Conservation (phyloP, 805 yeast species). For the Candida gorgasii region DNA sequence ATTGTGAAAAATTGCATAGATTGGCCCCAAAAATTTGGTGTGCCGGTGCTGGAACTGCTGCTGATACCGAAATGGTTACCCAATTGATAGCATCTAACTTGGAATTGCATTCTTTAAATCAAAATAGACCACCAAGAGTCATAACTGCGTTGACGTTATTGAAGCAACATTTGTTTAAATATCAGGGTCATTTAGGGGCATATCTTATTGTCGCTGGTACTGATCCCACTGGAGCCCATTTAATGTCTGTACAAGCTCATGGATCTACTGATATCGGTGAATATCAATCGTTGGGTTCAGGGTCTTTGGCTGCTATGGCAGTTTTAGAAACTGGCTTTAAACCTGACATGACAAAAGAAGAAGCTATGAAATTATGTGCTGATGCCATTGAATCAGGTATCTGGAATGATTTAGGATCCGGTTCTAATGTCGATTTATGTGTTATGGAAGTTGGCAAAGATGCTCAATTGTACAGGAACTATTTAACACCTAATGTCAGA, state of each 20-base stretch:
- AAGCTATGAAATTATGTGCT: constrained; percentile 87
- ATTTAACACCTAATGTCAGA: constrained; percentile 88
- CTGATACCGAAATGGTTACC: constrained; percentile 97
- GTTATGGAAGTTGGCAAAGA: constrained; percentile 94
- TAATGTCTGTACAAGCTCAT: constrained; percentile 93
- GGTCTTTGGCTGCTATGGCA: constrained; percentile 98
- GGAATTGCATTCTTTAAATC: constrained; percentile 83
- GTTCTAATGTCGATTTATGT: constrained; percentile 96
- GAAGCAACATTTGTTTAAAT: constrained; percentile 93
- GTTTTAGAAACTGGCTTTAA: constrained; percentile 89
- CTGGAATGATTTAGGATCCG: constrained; percentile 98
- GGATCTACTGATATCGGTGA: constrained; percentile 97
- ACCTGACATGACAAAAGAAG: constrained; percentile 74
- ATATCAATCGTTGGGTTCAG: constrained; percentile 91
- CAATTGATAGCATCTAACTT: constrained; percentile 87
- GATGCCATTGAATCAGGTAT: constrained; percentile 97
- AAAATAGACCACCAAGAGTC: constrained; percentile 87
- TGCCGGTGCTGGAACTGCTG: constrained; percentile 99
- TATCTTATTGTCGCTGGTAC: constrained; percentile 97
- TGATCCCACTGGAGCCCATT: constrained; percentile 94
- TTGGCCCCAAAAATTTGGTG: constrained; percentile 94
- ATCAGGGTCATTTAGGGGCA: constrained; percentile 97
- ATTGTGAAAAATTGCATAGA: constrained; percentile 92
- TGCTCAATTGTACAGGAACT: constrained; percentile 82
- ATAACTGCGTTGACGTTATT: constrained; percentile 89